These are phyloP conservation scores for Fraxinus ornus DNA, from an alignment of 305 asterid species.

Conservation along the genomic window DNA sequence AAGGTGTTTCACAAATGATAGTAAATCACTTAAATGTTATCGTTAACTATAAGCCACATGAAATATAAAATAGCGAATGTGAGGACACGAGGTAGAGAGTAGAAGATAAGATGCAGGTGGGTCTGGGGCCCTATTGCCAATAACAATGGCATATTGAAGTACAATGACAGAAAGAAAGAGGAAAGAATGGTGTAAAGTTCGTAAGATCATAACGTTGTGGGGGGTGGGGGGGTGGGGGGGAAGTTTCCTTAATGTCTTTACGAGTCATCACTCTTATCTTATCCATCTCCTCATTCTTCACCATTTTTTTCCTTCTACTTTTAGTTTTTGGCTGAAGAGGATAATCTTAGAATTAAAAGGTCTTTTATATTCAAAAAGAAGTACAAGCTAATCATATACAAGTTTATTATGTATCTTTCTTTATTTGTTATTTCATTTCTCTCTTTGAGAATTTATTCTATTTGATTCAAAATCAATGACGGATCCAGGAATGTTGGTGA, in stretches of 20 bases:
- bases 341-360: neutral
- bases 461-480: too few relatives aligned
- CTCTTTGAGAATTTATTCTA: neutral
- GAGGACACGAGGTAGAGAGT: neutral
- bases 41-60: neutral
- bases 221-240: too few relatives aligned
- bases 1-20: neutral
- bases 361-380: neutral
- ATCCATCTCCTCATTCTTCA: conserved; percentile 11
- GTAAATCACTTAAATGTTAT: too few relatives aligned
- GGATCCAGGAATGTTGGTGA: too few relatives aligned
- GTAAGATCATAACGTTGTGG: conserved; percentile 10
- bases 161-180: conserved; percentile 7
- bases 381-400: neutral
- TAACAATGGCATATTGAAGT: conserved; percentile 8
- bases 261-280: conserved; percentile 28
- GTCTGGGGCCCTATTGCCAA: neutral
- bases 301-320: neutral
- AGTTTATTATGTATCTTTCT: neutral
- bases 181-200: neutral
- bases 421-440: too few relatives aligned
- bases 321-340: neutral
- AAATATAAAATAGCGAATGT: neutral
- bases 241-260: conserved; percentile 23
- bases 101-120: neutral